These are phyloP conservation scores for Collybiopsis luxurians DNA, from an alignment of 768 basidiomycete genomes.

Conservation along the genomic window DNA sequence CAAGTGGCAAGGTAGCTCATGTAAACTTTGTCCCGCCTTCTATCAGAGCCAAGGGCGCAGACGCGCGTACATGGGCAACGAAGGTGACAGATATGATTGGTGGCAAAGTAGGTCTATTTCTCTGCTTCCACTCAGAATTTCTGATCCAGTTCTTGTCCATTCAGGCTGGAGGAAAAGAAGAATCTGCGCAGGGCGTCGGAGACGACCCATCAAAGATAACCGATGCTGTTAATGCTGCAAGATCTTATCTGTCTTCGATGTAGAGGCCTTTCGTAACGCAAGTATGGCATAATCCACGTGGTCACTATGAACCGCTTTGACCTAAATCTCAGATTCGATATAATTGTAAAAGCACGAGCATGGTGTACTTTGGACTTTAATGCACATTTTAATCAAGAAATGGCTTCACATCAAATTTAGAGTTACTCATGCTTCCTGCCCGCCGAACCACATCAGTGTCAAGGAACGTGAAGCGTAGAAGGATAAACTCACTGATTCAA, in stretches of 20 bases:
- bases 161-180: slow-evolving; percentile 91
- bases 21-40: slow-evolving; percentile 72
- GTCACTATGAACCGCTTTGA: no score
- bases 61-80: slow-evolving; percentile 87
- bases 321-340: no score
- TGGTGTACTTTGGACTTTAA: no score
- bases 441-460: no score
- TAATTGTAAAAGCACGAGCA: no score
- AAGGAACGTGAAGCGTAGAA: no score
- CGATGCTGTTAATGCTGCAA: slow-evolving; percentile 65
- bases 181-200: slow-evolving; percentile 88
- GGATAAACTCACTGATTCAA: no score
- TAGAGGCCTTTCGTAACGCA: neutral
- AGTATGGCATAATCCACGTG: no score
- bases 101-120: slow-evolving; percentile 65
- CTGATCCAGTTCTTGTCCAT: slow-evolving; percentile 7
- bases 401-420: no score
- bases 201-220: slow-evolving; percentile 55
- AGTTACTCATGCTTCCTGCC: no score
- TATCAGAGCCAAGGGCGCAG: slow-evolving; percentile 62
- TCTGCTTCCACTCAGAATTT: neutral
- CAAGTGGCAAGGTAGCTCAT: slow-evolving; percentile 77
- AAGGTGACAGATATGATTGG: slow-evolving; percentile 78
- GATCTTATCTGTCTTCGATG: slow-evolving; percentile 30
- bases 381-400: no score